A percentile compares a stretch with the other conserved stretches of the same genome.
phyloP scores from a whole-genome alignment of 1,139 yeast genomes.

The Hanseniaspora sp. region DNA sequence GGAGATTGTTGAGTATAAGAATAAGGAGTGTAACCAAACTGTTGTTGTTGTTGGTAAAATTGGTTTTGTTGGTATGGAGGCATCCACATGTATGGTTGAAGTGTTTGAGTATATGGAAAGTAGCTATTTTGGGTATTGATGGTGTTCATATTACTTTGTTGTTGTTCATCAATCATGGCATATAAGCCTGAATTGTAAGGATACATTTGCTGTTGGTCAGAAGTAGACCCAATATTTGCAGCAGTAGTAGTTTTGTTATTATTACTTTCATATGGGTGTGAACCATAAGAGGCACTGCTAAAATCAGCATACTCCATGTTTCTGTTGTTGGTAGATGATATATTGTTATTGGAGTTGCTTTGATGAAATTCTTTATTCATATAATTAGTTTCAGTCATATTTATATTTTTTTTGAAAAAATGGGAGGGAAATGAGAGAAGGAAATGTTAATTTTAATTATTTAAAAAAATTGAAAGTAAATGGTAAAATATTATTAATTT shows the following conservation, averaged over 20 bases:
- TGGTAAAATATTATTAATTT: no score
- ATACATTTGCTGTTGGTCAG: neutral
- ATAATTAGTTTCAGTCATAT: neutral
- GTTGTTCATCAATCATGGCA: neutral
- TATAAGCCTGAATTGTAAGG: neutral
- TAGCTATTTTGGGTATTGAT: neutral
- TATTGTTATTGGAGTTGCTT: no score
- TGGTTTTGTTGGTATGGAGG: neutral
- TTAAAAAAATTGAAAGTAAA: no score
- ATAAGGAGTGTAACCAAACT: neutral
- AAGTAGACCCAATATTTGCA: no score
- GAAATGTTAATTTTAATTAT: no score
- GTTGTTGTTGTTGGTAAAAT: neutral
- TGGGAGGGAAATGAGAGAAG: no score
- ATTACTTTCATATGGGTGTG: no score
- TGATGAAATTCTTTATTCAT: neutral
- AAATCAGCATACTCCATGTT: neutral
- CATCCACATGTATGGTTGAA: constrained; percentile 10
- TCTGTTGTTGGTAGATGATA: neutral
- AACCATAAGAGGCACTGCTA: neutral
- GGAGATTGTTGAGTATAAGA: neutral
- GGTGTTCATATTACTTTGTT: neutral
- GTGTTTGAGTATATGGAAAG: constrained; percentile 2
- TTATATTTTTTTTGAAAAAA: no score
- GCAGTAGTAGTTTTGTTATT: no score